Base-by-base conservation (phyloP, 345 rosid species). In the Linum usitatissimum region DNA sequence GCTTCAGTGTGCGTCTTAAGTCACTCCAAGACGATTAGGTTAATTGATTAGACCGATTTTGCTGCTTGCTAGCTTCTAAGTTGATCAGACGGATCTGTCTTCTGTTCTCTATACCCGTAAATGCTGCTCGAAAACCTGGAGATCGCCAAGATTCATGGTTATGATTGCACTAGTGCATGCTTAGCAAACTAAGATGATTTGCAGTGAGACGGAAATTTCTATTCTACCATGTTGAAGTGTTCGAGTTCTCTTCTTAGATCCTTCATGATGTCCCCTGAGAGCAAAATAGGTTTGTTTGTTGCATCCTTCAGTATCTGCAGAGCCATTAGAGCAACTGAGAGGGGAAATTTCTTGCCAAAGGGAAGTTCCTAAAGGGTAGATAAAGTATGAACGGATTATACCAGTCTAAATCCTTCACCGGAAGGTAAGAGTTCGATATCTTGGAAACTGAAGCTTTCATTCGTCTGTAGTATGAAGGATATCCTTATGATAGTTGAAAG, bases 401-500 rank as follows among this genome's bases (percentile, higher is more conserved):
- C 95, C 76, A 83, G 73, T 72, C 72, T 71, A 67, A 79, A 78
- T 67, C 84, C 79, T 72, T 64, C 77, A 51, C 57, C 13, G 59
- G 76, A 70, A 67, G 66, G 77, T 39, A 42, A 64, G 68, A 76
- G 58, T 58, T 79, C 73, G 61, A 80, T 49, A 62, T 70, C 71
- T 65, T 69, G 69, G 68, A 77, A 65, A 67, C 73, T 78, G 64
- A 71, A 18, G 55, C 58, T 62, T 60, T 76, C 77, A 64, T 68
- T 73, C 62, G 70, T 75, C 71, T 78, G 86, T 62, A 87, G 69
- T 49, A 72, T 62, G 62, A 83, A 73, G 28, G 86, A 75, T 62
- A 87, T 20, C 9, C 94, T 80, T 4, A 77, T 61, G 64, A 81
- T 79, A 21, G 75, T 36, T 64, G 85, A 87, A 65, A 87, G 80